Conservation (phyloP, 2,329 filamentous ascomycete species). For the Stromatinia cepivora region DNA sequence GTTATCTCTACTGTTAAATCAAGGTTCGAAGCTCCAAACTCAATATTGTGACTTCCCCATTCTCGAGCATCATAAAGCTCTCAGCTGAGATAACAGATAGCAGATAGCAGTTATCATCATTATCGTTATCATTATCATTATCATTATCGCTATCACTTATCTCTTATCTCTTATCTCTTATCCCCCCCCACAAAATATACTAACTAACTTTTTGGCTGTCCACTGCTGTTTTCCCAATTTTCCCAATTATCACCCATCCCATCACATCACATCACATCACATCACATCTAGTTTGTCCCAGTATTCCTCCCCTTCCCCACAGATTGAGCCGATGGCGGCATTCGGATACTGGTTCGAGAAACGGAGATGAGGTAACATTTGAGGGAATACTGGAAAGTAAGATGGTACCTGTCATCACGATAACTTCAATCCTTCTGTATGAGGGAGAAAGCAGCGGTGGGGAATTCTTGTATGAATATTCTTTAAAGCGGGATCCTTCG, state of each 20-base stretch:
- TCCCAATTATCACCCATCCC: neutral
- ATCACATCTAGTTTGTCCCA: neutral
- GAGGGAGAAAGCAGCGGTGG: conserved; percentile 8
- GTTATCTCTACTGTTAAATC: neutral
- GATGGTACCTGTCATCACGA: conserved; percentile 1
- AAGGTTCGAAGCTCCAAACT: neutral
- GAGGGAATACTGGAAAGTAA: neutral
- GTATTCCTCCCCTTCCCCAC: neutral
- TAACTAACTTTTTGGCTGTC: neutral
- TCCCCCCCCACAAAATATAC: neutral
- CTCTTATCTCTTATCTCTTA: neutral
- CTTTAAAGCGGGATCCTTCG: neutral
- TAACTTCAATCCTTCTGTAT: neutral
- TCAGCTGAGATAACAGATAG: neutral
- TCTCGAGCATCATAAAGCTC: neutral
- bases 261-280: neutral
- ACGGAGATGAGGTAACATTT: neutral
- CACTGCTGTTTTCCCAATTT: neutral
- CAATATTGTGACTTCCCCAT: neutral
- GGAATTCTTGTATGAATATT: neutral
- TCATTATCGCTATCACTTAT: conserved; percentile 1
- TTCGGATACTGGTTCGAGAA: neutral
- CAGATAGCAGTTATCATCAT: neutral
- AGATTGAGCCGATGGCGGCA: conserved; percentile 1
- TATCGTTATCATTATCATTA: neutral